phyloP scores from a whole-genome alignment of 2,329 filamentous ascomycete species.

The Tolypocladium amazonense region DNA sequence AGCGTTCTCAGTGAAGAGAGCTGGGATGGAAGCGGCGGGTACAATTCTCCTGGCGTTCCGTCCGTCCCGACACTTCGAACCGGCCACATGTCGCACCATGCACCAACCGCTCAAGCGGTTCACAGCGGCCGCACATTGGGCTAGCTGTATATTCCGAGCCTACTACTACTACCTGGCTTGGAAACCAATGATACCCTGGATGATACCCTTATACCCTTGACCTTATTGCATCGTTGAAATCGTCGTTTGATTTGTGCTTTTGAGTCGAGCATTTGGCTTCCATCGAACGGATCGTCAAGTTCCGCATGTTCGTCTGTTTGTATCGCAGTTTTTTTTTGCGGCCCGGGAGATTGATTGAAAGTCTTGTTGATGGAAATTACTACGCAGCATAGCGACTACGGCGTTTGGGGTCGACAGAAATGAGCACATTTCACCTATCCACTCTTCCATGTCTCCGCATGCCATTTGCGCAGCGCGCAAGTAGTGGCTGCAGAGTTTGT shows the following conservation, averaged over 20 bases:
- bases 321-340: conserved; percentile 9
- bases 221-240: conserved; percentile 8
- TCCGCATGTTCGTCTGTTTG: conserved; percentile 1
- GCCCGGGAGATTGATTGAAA: conserved; percentile 6
- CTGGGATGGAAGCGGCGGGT: conserved; percentile 35
- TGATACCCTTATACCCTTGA: conserved; percentile 15
- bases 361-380: conserved; percentile 11
- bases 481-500: background rate
- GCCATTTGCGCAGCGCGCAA: background rate
- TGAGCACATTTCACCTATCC: background rate
- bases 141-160: conserved; percentile 15
- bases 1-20: conserved; percentile 73
- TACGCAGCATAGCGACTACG: conserved; percentile 29
- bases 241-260: background rate
- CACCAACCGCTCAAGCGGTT: conserved; percentile 33
- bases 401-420: conserved; percentile 20
- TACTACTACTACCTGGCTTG: background rate
- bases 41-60: conserved; percentile 11
- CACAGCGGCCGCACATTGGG: conserved; percentile 42
- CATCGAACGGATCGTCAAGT: background rate
- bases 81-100: conserved; percentile 19
- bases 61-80: conserved; percentile 17
- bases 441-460: background rate
- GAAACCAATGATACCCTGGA: conserved; percentile 6
- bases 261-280: background rate